A percentile compares a stretch with the other conserved stretches of the same genome.
Conservation (phyloP, 2,329 filamentous ascomycete genomes). For the Phaeosphaeria sp. region DNA sequence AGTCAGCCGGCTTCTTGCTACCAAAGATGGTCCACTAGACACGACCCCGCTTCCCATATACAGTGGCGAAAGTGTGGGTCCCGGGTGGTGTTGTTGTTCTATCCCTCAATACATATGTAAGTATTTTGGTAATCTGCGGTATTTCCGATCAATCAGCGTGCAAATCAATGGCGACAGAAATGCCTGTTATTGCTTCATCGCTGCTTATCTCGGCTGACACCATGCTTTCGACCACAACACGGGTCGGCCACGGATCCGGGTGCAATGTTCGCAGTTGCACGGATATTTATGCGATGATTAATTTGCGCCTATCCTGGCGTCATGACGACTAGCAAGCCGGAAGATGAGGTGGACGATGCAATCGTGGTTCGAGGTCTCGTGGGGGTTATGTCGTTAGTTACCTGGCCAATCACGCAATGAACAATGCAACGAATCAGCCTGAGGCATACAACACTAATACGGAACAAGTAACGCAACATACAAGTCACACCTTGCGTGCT, state of each 20-base stretch:
- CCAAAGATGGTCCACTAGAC: constrained; percentile 4
- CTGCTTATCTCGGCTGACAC: constrained; percentile 17
- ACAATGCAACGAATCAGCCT: constrained; percentile 31
- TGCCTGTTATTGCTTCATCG: constrained; percentile 39
- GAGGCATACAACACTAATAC: not conserved
- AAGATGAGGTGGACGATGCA: constrained; percentile 10
- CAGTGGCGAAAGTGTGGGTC: constrained; percentile 10
- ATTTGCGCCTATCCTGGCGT: constrained; percentile 7
- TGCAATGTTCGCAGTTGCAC: constrained; percentile 4
- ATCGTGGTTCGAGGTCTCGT: constrained; percentile 7
- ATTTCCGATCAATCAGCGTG: constrained; percentile 28
- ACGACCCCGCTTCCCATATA: constrained; percentile 18
- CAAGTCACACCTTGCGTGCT: constrained; percentile 33
- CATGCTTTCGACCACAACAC: constrained; percentile 1
- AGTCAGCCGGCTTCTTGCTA: constrained; percentile 6
- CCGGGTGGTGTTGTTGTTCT: not conserved
- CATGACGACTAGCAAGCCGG: constrained; percentile 12
- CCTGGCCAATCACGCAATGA: constrained; percentile 45
- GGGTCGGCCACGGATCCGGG: constrained; percentile 4
- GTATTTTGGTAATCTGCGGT: constrained; percentile 11
- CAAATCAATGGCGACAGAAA: constrained; percentile 34
- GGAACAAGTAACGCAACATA: constrained; percentile 15
- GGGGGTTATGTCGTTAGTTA: constrained; percentile 33
- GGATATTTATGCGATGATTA: constrained; percentile 7
- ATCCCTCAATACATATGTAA: constrained; percentile 10